Percentiles rank a stretch among this genome's conserved stretches.
Evolutionary conservation across 805 yeast genomes (phyloP).

Genomic region (Novakomyces olei): DNA sequence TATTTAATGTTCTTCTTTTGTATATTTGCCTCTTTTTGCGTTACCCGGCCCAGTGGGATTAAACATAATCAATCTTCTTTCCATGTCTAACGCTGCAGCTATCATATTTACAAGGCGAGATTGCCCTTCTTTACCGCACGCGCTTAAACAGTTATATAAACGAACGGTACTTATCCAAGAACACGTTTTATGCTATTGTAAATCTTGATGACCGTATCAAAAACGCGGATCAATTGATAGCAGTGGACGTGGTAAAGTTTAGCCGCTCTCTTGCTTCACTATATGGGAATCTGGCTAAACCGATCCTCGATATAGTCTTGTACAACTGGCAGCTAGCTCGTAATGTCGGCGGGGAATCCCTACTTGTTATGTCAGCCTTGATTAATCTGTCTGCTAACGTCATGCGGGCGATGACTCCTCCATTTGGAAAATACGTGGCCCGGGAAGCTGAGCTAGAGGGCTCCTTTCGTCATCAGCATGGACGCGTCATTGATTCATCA

Average conservation of each 20-base stretch:
- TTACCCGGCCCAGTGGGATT: too few relatives aligned
- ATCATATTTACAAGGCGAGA: slow-evolving; percentile 16
- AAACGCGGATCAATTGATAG: slow-evolving; percentile 67
- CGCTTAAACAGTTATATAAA: slow-evolving; percentile 44
- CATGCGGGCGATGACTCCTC: slow-evolving; percentile 62
- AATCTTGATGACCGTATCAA: slow-evolving; percentile 34
- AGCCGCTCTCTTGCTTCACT: slow-evolving; percentile 47
- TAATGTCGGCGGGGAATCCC: slow-evolving; percentile 36
- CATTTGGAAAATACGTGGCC: slow-evolving; percentile 60
- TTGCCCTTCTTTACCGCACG: slow-evolving; percentile 28
- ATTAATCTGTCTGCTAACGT: slow-evolving; percentile 62
- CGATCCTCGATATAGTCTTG: slow-evolving; percentile 52
- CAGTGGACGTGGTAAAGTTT: slow-evolving; percentile 58
- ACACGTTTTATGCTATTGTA: slow-evolving; percentile 47
- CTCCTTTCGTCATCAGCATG: slow-evolving; percentile 58
- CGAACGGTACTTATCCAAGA: slow-evolving; percentile 48
- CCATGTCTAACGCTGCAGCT: too few relatives aligned
- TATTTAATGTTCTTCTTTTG: too few relatives aligned
- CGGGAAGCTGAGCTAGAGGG: slow-evolving; percentile 66
- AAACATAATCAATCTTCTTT: too few relatives aligned
- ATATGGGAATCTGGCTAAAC: slow-evolving; percentile 68
- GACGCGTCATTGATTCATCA: slow-evolving; percentile 51
- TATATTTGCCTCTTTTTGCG: too few relatives aligned
- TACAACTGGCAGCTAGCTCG: slow-evolving; percentile 55
- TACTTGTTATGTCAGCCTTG: slow-evolving; percentile 52